A percentile compares a stretch with the other conserved stretches of the same genome.
phyloP scores from a whole-genome alignment of 163 green algal genomes.

The Volvox carteri region DNA sequence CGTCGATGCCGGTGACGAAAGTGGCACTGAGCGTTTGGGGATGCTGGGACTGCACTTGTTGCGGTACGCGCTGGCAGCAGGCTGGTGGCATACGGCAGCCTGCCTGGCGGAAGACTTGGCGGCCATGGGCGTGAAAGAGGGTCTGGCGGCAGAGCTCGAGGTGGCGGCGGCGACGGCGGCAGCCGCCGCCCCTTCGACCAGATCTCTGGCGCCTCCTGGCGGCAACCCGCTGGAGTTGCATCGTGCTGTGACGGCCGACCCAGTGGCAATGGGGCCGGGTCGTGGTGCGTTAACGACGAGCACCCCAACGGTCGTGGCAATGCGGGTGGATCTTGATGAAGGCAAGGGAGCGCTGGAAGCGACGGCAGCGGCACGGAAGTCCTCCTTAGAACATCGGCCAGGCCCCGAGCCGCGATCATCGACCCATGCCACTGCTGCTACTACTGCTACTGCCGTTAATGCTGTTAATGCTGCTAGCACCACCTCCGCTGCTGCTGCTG shows the following conservation, averaged over 20 bases:
- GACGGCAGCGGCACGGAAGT: background rate
- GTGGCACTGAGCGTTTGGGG: too few relatives aligned
- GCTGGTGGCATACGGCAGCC: background rate
- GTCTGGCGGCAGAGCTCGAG: background rate
- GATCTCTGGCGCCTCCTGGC: too few relatives aligned
- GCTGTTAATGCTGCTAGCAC: too few relatives aligned
- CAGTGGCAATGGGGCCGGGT: background rate
- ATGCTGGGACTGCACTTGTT: constrained; percentile 33
- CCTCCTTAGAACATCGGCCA: too few relatives aligned
- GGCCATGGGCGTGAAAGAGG: background rate
- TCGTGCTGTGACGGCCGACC: background rate
- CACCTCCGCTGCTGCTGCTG: too few relatives aligned
- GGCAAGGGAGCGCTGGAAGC: background rate
- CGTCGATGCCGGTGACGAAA: too few relatives aligned
- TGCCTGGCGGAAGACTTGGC: background rate
- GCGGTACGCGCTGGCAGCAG: background rate
- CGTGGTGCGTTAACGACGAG: background rate
- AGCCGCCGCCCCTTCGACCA: background rate
- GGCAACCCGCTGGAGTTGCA: too few relatives aligned
- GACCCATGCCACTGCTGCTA: too few relatives aligned
- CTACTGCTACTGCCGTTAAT: too few relatives aligned
- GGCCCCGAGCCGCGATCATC: too few relatives aligned
- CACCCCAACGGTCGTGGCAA: background rate
- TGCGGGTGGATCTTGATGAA: background rate
- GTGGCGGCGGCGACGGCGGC: background rate